phyloP scores from a whole-genome alignment of 2,329 filamentous ascomycete genomes.

The Cytospora schulzeri region DNA sequence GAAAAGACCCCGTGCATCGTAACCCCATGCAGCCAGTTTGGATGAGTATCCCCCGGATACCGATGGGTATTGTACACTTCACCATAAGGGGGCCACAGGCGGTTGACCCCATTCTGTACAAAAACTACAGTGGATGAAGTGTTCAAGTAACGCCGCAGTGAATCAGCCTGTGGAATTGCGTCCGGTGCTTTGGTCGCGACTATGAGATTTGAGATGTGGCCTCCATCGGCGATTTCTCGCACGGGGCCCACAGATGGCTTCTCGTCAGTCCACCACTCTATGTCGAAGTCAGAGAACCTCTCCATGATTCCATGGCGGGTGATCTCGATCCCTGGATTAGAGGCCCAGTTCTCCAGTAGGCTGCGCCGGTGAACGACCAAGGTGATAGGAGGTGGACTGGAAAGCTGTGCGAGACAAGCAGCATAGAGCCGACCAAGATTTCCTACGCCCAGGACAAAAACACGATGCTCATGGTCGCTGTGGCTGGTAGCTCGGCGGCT shows the following conservation, averaged over 20 bases:
- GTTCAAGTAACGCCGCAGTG: constrained; percentile 64
- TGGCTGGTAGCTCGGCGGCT: constrained; percentile 26
- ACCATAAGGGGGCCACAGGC: constrained; percentile 57
- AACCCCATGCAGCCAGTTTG: constrained; percentile 72
- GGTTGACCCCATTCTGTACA: constrained; percentile 85
- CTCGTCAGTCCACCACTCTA: constrained; percentile 58
- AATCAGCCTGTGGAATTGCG: constrained; percentile 62
- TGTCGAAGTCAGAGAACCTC: constrained; percentile 44
- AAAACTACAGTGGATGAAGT: constrained; percentile 74
- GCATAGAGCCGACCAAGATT: constrained; percentile 82
- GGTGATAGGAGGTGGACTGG: constrained; percentile 70
- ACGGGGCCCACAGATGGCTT: constrained; percentile 41
- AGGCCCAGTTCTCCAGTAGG: constrained; percentile 51
- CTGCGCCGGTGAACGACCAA: constrained; percentile 71
- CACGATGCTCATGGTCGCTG: constrained; percentile 43
- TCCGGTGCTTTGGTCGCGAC: constrained; percentile 74
- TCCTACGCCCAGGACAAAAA: constrained; percentile 79
- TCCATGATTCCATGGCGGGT: constrained; percentile 39
- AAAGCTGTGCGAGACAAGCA: constrained; percentile 64
- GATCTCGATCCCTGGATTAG: constrained; percentile 48
- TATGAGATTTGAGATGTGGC: constrained; percentile 70
- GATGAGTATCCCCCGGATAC: constrained; percentile 45
- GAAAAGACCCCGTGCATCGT: constrained; percentile 60
- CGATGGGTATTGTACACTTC: constrained; percentile 45
- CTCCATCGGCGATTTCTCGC: constrained; percentile 44